Evolutionary conservation across 2,329 filamentous ascomycete genomes (phyloP).

Genomic region (Orbilia blumenaviensis): DNA sequence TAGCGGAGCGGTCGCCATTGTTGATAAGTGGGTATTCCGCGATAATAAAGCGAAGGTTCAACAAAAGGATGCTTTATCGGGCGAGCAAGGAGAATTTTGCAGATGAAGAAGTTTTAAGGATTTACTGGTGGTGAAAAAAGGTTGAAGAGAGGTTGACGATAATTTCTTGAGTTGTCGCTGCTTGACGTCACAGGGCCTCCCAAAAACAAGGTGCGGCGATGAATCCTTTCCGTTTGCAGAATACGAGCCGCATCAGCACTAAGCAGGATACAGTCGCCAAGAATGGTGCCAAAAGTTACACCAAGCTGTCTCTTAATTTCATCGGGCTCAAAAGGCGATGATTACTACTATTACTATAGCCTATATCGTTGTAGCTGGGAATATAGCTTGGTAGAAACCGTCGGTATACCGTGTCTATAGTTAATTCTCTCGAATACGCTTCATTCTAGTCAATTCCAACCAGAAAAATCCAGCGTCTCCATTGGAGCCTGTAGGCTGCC

Average conservation of each 20-base stretch:
- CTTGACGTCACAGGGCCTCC: slow-evolving; percentile 34
- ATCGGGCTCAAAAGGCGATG: background rate
- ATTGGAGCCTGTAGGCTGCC: background rate
- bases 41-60: background rate
- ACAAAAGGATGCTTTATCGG: too few relatives aligned
- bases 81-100: background rate
- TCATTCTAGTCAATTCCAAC: slow-evolving; percentile 11
- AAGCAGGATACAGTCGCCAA: slow-evolving; percentile 1
- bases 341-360: too few relatives aligned
- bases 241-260: slow-evolving; percentile 26
- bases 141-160: background rate
- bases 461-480: slow-evolving; percentile 20
- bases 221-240: slow-evolving; percentile 13
- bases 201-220: slow-evolving; percentile 43
- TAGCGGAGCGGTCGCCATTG: slow-evolving; percentile 48
- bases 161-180: slow-evolving; percentile 1
- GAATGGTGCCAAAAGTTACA: background rate
- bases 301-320: background rate
- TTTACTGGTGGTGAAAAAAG: background rate
- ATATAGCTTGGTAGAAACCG: too few relatives aligned
- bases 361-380: too few relatives aligned
- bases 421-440: slow-evolving; percentile 16
- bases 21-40: background rate
- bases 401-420: slow-evolving; percentile 4
- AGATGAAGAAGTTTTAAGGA: background rate